Conservation (phyloP, 441 rosid genomes). For the Biscutella laevigata region DNA sequence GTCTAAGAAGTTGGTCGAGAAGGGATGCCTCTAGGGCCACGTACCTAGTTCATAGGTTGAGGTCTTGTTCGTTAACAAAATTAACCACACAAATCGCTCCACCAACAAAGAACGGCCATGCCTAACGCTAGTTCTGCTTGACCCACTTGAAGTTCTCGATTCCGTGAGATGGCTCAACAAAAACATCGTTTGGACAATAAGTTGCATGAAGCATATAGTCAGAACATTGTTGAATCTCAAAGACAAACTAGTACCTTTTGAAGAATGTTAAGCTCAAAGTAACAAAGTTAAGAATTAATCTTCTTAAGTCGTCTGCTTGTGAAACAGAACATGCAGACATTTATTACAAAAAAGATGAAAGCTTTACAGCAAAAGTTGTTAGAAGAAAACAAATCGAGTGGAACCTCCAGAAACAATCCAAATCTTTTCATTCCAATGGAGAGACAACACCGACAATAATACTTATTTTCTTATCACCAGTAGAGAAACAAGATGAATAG, state of each 20-base stretch:
- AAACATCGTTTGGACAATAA: no score
- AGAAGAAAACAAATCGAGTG: slow-evolving; percentile 25
- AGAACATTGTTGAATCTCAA: slow-evolving; percentile 9
- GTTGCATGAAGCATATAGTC: slow-evolving; percentile 7
- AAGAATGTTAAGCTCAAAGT: slow-evolving; percentile 1
- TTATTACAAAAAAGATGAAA: slow-evolving; percentile 15
- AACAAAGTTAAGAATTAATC: not conserved
- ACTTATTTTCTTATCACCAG: slow-evolving; percentile 28
- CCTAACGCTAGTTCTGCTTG: no score
- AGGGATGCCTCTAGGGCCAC: no score
- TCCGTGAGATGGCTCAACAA: no score
- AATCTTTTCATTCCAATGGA: slow-evolving; percentile 1
- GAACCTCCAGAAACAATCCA: slow-evolving; percentile 27
- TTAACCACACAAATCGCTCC: no score
- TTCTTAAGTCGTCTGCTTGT: slow-evolving; percentile 8
- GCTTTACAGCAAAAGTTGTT: slow-evolving; percentile 27
- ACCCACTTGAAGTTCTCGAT: no score
- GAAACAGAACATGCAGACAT: slow-evolving; percentile 13
- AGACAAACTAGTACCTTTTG: not conserved
- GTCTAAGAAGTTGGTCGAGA: no score
- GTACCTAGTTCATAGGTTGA: no score
- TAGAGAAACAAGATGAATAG: slow-evolving; percentile 25
- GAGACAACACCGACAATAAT: slow-evolving; percentile 19
- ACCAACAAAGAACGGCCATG: no score
- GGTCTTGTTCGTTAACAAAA: no score